Evolutionary conservation across 176 grass and related monocot genomes (phyloP).

Genomic region (Cymbopogon citratus): DNA sequence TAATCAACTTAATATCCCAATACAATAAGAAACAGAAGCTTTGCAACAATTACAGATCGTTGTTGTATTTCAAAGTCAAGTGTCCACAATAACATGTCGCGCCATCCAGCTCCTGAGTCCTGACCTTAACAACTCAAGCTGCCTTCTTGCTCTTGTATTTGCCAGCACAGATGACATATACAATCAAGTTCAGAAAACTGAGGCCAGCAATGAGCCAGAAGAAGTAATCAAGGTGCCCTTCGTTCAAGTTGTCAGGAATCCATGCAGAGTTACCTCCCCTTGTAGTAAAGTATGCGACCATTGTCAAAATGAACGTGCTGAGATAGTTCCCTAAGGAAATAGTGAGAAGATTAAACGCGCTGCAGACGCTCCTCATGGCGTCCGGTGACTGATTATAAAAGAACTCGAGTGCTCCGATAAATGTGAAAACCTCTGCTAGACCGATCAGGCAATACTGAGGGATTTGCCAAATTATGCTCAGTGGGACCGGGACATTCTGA

Average conservation of each 20-base stretch:
- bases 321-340: slow-evolving; percentile 65
- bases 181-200: slow-evolving; percentile 53
- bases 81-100: not conserved
- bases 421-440: slow-evolving; percentile 71
- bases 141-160: slow-evolving; percentile 81
- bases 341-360: slow-evolving; percentile 61
- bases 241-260: slow-evolving; percentile 87
- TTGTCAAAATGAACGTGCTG: slow-evolving; percentile 65
- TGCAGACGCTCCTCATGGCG: slow-evolving; percentile 82
- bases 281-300: slow-evolving; percentile 59
- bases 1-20: not conserved
- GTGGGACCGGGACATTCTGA: slow-evolving; percentile 53
- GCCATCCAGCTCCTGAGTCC: not conserved
- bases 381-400: slow-evolving; percentile 84
- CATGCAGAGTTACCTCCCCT: slow-evolving; percentile 63
- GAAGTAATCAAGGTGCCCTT: slow-evolving; percentile 78
- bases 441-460: slow-evolving; percentile 84
- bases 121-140: slow-evolving; percentile 18
- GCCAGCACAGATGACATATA: slow-evolving; percentile 54
- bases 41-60: not conserved
- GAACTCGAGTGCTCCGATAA: slow-evolving; percentile 70
- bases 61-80: not conserved
- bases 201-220: slow-evolving; percentile 80
- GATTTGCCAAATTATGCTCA: slow-evolving; percentile 87
- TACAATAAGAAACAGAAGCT: not conserved